Percentiles rank a stretch among this genome's conserved stretches.
Evolutionary conservation across 208 protist species (phyloP).

Genomic region (Phytomonas sp.): DNA sequence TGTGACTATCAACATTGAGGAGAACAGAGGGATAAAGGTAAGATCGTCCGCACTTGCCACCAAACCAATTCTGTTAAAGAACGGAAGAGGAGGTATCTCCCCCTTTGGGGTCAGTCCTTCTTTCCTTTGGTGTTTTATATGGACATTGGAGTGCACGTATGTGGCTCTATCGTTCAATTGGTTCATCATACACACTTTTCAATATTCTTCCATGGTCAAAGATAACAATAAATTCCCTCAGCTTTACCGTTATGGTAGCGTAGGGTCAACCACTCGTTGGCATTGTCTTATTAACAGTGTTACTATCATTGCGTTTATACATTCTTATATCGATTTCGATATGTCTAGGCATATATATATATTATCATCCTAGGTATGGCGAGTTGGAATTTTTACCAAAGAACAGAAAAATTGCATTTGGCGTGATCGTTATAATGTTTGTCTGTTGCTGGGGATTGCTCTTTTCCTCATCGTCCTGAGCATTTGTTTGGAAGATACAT

Average conservation of each 20-base stretch:
- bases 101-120: background rate
- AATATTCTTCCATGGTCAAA: conserved; percentile 1
- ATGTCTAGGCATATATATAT: background rate
- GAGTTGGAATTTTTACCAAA: background rate
- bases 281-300: background rate
- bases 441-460: background rate
- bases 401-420: background rate
- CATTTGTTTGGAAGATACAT: background rate
- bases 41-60: background rate
- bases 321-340: background rate
- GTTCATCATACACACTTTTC: conserved; percentile 5
- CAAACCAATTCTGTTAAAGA: background rate
- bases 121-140: background rate
- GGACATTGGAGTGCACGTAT: conserved; percentile 3
- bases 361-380: background rate
- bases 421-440: background rate
- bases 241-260: background rate
- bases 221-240: background rate
- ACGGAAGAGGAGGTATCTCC: background rate
- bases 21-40: background rate
- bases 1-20: background rate
- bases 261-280: background rate
- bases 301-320: background rate
- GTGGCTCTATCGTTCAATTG: conserved; percentile 2
- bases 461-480: background rate